Evolutionary conservation across 331 rosid genomes (phyloP).

Genomic region (Saraca asoca): DNA sequence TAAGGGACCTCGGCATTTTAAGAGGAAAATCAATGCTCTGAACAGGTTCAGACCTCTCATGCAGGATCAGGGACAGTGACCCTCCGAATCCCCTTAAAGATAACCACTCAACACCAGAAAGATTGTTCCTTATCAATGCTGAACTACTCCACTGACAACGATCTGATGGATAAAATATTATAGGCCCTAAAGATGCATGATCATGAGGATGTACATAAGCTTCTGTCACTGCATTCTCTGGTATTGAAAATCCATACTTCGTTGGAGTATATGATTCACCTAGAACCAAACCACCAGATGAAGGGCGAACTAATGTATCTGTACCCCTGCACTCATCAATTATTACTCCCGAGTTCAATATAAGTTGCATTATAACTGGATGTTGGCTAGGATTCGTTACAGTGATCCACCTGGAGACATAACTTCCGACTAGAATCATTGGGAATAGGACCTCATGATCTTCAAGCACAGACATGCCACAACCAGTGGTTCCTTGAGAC

Average conservation of each 20-base stretch:
- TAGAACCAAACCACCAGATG: conserved; percentile 61
- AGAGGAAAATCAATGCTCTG: conserved; percentile 64
- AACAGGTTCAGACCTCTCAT: conserved; percentile 63
- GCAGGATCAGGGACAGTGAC: conserved; percentile 65
- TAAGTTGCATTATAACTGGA: conserved; percentile 87
- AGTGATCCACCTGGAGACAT: conserved; percentile 70
- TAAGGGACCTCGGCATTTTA: conserved; percentile 52
- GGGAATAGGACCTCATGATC: conserved; percentile 72
- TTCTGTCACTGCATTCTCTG: conserved; percentile 75
- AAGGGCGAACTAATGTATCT: conserved; percentile 60
- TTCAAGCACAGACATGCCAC: conserved; percentile 75
- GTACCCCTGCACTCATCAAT: conserved; percentile 62
- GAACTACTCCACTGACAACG: conserved; percentile 89
- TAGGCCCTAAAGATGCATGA: conserved; percentile 73
- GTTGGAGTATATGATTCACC: conserved; percentile 56
- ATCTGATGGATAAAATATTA: conserved; percentile 73
- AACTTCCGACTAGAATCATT: conserved; percentile 77
- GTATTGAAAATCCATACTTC: conserved; percentile 80
- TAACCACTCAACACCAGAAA: conserved; percentile 90
- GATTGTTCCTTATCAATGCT: conserved; percentile 87
- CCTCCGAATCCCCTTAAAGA: conserved; percentile 81
- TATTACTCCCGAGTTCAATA: conserved; percentile 79
- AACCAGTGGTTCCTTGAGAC: conserved; percentile 61
- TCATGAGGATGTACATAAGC: conserved; percentile 76
- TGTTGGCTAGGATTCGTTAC: conserved; percentile 76